Conservation (phyloP, 2,329 filamentous ascomycete species). For the Aspergillus amoenus region DNA sequence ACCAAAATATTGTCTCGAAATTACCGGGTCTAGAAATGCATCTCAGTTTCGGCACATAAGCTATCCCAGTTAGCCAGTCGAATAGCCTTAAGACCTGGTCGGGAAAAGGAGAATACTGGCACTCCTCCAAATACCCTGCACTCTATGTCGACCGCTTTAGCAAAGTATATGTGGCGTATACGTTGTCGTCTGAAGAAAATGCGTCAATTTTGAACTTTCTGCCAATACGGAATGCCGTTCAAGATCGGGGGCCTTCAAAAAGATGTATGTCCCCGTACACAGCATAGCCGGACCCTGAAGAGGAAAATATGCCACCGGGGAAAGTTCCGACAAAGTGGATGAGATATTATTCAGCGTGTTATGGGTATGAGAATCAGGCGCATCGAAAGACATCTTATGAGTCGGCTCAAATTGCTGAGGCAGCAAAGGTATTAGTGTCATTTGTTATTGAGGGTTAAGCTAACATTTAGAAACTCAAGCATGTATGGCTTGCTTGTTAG, state of each 20-base stretch:
- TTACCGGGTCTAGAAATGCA: neutral
- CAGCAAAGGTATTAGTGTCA: neutral
- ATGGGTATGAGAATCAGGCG: neutral
- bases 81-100: neutral
- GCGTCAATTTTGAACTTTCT: neutral
- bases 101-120: no score
- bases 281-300: neutral
- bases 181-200: neutral
- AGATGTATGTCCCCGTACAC: neutral
- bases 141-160: neutral
- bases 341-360: neutral
- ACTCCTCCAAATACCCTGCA: neutral
- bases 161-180: neutral
- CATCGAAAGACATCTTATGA: neutral
- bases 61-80: neutral
- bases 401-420: neutral
- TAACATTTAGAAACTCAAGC: neutral
- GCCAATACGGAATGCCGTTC: neutral
- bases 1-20: neutral
- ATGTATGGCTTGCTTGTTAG: neutral
- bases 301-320: neutral
- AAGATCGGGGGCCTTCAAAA: neutral
- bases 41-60: neutral
- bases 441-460: neutral
- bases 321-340: neutral